Evolutionary conservation across 352 stramenopile species (phyloP).

Genomic region (Pythium periplocum): DNA sequence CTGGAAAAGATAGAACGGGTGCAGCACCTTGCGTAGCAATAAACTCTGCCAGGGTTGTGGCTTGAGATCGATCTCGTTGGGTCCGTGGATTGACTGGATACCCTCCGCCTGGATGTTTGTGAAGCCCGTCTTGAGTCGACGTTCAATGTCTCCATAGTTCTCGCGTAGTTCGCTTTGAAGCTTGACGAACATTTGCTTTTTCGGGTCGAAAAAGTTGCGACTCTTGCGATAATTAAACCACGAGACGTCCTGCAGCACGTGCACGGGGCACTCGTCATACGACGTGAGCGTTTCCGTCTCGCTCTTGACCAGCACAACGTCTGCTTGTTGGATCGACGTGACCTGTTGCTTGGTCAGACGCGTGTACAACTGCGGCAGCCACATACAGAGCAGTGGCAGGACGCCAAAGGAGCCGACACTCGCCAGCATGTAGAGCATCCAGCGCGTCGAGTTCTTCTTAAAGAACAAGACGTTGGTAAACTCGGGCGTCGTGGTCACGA

Average conservation of each 20-base stretch:
- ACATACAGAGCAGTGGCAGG: constrained; percentile 38
- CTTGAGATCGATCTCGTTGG: constrained; percentile 51
- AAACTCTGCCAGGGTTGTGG: constrained; percentile 38
- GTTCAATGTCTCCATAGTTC: constrained; percentile 25
- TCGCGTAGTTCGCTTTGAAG: constrained; percentile 58
- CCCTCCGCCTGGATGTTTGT: constrained; percentile 27
- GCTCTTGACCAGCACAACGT: constrained; percentile 45
- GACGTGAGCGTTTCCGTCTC: constrained; percentile 8
- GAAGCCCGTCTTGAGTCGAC: constrained; percentile 19
- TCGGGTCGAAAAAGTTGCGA: constrained; percentile 56
- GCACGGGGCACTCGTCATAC: constrained; percentile 45
- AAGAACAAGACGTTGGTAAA: constrained; percentile 36
- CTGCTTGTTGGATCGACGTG: constrained; percentile 31
- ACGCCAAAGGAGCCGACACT: constrained; percentile 36
- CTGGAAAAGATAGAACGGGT: constrained; percentile 83
- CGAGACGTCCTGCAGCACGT: constrained; percentile 13
- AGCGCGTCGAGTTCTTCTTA: constrained; percentile 25
- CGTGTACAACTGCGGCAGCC: constrained; percentile 56
- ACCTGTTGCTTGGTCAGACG: constrained; percentile 42
- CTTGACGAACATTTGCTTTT: constrained; percentile 41
- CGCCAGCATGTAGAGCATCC: constrained; percentile 31
- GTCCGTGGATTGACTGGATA: constrained; percentile 37
- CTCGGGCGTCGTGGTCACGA: constrained; percentile 34
- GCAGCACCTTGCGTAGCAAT: constrained; percentile 60
- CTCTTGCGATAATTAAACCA: constrained; percentile 75